Evolutionary conservation across 106 monocot genomes (phyloP).

Genomic region (Xerophyta viscosa): DNA sequence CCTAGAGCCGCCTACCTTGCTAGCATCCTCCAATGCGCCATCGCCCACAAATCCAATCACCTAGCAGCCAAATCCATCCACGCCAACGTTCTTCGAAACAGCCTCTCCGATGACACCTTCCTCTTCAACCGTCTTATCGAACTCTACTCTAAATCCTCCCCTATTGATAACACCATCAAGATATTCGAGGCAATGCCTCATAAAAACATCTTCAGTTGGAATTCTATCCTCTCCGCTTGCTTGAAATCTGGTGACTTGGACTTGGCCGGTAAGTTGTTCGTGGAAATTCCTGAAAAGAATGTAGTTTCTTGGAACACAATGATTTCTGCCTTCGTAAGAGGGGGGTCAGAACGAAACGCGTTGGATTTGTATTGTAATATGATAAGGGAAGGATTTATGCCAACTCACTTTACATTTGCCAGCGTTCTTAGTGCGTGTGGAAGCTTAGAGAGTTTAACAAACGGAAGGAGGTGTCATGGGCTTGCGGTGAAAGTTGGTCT

Average conservation of each 20-base stretch:
- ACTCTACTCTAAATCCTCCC: constrained; percentile 44
- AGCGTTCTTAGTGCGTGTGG: constrained; percentile 70
- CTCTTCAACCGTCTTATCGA: constrained; percentile 79
- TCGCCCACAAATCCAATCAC: constrained; percentile 21
- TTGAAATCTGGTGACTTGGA: constrained; percentile 33
- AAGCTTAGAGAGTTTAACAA: constrained; percentile 15
- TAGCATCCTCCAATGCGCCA: constrained; percentile 40
- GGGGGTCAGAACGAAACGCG: constrained; percentile 23
- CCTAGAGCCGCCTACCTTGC: constrained; percentile 27
- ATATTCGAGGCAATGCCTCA: constrained; percentile 40
- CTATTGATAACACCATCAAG: constrained; percentile 16
- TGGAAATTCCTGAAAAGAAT: constrained; percentile 63
- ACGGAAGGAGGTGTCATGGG: constrained; percentile 59
- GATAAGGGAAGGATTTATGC: constrained; percentile 42
- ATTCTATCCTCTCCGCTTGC: constrained; percentile 39
- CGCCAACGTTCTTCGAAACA: constrained; percentile 35
- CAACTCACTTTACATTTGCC: constrained; percentile 69
- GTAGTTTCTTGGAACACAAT: constrained; percentile 87
- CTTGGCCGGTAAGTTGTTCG: constrained; percentile 40
- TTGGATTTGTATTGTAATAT: constrained; percentile 50
- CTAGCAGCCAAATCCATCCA: constrained; percentile 46
- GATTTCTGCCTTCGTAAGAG: constrained; percentile 29
- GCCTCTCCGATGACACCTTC: constrained; percentile 57
- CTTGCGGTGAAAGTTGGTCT: constrained; percentile 53
- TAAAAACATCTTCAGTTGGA: constrained; percentile 73